These are phyloP conservation scores for Microstroma glucosiphilum DNA, from an alignment of 1,284 basidiomycete species.

Conservation along the genomic window DNA sequence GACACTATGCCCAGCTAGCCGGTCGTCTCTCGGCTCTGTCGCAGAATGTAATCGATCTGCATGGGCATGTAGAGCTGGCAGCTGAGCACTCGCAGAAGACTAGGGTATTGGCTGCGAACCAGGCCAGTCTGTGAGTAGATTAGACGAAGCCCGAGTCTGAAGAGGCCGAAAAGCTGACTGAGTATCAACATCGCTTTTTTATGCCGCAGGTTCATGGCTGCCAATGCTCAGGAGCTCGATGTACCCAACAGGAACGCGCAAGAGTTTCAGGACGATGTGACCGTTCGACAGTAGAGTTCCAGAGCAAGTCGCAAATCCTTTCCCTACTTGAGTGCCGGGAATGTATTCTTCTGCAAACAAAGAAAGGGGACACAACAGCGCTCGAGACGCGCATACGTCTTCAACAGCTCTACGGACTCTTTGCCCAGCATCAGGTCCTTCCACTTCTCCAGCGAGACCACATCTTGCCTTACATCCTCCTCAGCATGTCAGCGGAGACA, in stretches of 20 bases:
- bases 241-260: neutral
- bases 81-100: constrained; percentile 12
- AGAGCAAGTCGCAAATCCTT: too few species aligned
- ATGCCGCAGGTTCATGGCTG: constrained; percentile 4
- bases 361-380: too few species aligned
- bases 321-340: too few species aligned
- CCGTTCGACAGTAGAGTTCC: too few species aligned
- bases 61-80: constrained; percentile 15
- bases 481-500: too few species aligned
- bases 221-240: constrained; percentile 6
- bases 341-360: too few species aligned
- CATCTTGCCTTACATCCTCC: too few species aligned
- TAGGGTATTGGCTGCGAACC: constrained; percentile 5
- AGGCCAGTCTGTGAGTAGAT: constrained; percentile 1
- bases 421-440: too few species aligned
- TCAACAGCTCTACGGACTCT: too few species aligned
- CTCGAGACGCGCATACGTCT: too few species aligned
- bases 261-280: neutral
- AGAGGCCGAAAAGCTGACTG: neutral
- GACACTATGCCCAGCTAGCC: constrained; percentile 21
- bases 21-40: constrained; percentile 12
- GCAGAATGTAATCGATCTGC: constrained; percentile 10
- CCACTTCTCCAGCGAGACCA: too few species aligned
- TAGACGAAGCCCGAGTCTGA: neutral
- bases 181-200: neutral